phyloP scores from a whole-genome alignment of 352 stramenopile species.

The Aphanomyces euteiches region DNA sequence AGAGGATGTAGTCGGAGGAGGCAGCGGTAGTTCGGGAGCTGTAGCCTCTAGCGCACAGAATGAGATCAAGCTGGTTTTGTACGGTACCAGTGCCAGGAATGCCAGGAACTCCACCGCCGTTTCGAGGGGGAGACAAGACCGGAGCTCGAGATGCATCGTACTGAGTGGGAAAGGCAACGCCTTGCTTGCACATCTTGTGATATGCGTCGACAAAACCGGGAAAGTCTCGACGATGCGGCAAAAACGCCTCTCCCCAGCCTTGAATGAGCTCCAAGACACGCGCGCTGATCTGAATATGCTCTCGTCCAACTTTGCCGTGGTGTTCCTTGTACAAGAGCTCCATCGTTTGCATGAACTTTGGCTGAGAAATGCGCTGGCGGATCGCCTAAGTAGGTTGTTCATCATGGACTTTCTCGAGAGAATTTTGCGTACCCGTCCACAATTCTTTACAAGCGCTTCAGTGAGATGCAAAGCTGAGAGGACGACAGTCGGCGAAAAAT shows the following conservation, averaged over 20 bases:
- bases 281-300: constrained; percentile 68
- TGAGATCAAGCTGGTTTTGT: not conserved
- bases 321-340: constrained; percentile 74
- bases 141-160: constrained; percentile 69
- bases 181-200: constrained; percentile 78
- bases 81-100: constrained; percentile 5
- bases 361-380: constrained; percentile 59
- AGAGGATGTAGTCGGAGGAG: constrained; percentile 15
- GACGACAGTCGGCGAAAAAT: constrained; percentile 60
- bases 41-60: too few species aligned
- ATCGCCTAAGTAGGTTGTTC: constrained; percentile 31
- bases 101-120: not conserved
- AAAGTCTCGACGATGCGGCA: constrained; percentile 58
- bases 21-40: too few species aligned
- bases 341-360: constrained; percentile 70
- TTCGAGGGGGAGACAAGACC: constrained; percentile 40
- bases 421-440: constrained; percentile 39
- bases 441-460: constrained; percentile 77
- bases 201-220: constrained; percentile 81
- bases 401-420: not conserved
- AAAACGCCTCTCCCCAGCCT: constrained; percentile 76
- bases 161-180: constrained; percentile 68
- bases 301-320: constrained; percentile 56
- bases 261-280: constrained; percentile 74
- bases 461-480: constrained; percentile 62